phyloP scores from a whole-genome alignment of 805 yeast species.

The Ogataea sp. region DNA sequence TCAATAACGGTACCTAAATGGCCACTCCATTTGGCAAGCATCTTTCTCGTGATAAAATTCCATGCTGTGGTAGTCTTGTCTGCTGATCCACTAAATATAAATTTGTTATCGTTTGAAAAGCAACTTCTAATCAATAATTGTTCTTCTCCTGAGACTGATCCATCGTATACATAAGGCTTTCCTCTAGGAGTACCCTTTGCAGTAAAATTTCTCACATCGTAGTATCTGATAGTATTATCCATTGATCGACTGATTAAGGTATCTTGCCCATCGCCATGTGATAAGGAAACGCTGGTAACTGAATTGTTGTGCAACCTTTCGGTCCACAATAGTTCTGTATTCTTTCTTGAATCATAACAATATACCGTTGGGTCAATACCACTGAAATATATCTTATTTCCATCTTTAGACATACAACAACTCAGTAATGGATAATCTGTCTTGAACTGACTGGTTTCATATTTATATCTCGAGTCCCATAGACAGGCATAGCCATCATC shows the following conservation, averaged over 20 bases:
- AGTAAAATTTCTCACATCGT: conserved; percentile 42
- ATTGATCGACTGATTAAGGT: conserved; percentile 41
- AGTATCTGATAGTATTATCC: conserved; percentile 49
- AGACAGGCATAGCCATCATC: conserved; percentile 55
- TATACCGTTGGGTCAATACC: conserved; percentile 63
- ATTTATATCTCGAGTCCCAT: conserved; percentile 63
- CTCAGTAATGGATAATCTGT: conserved; percentile 56
- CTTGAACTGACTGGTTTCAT: conserved; percentile 25
- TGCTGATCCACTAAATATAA: conserved; percentile 51
- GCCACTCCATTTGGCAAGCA: conserved; percentile 44
- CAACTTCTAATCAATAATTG: conserved; percentile 41
- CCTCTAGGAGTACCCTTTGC: conserved; percentile 31
- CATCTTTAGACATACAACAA: conserved; percentile 30
- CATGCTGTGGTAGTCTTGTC: conserved; percentile 52
- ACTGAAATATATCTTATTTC: conserved; percentile 39
- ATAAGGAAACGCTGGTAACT: conserved; percentile 47
- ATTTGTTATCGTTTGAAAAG: conserved; percentile 30
- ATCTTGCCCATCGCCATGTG: conserved; percentile 33
- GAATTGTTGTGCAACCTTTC: conserved; percentile 39
- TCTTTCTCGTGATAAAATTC: conserved; percentile 45
- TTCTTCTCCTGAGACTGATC: conserved; percentile 48
- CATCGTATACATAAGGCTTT: conserved; percentile 44
- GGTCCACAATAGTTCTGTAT: conserved; percentile 35
- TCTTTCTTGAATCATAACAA: conserved; percentile 49
- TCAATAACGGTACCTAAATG: conserved; percentile 58